phyloP scores from a whole-genome alignment of 148 eudicot genomes.

The Rheum nobile region DNA sequence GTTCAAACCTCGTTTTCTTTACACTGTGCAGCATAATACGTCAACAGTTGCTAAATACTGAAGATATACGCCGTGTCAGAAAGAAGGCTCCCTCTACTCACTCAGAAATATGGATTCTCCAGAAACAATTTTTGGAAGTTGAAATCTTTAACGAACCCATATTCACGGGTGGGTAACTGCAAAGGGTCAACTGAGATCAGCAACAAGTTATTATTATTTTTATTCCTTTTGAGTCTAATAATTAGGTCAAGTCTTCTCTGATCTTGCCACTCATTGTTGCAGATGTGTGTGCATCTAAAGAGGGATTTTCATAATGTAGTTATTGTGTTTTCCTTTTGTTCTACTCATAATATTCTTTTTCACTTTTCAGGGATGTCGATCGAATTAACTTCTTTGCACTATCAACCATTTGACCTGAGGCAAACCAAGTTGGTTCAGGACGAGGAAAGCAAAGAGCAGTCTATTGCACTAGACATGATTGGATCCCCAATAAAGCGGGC shows the following conservation, averaged over 20 bases:
- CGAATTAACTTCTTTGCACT: constrained; percentile 44
- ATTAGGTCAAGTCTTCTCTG: background rate
- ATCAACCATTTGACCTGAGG: constrained; percentile 44
- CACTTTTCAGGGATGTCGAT: constrained; percentile 41
- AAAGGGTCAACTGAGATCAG: background rate
- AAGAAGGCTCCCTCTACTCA: constrained; percentile 94
- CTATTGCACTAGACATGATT: constrained; percentile 14
- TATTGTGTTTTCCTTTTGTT: background rate
- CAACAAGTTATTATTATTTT: background rate
- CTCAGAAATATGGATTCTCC: constrained; percentile 72
- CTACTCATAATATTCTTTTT: background rate
- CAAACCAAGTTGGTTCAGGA: constrained; percentile 25
- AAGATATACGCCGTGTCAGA: constrained; percentile 77
- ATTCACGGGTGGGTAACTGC: constrained; percentile 43
- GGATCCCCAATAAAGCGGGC: constrained; percentile 17
- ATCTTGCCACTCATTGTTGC: background rate
- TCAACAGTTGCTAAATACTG: constrained; percentile 64
- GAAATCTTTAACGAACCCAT: constrained; percentile 60
- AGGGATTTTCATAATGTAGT: background rate
- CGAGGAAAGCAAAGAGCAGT: constrained; percentile 16
- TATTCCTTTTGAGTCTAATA: background rate
- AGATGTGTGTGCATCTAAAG: background rate
- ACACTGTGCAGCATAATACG: constrained; percentile 52
- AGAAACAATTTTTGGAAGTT: constrained; percentile 62
- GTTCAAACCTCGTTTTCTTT: background rate